Base-by-base conservation (phyloP, 1,284 basidiomycete genomes). In the Apiotrichum sp. region DNA sequence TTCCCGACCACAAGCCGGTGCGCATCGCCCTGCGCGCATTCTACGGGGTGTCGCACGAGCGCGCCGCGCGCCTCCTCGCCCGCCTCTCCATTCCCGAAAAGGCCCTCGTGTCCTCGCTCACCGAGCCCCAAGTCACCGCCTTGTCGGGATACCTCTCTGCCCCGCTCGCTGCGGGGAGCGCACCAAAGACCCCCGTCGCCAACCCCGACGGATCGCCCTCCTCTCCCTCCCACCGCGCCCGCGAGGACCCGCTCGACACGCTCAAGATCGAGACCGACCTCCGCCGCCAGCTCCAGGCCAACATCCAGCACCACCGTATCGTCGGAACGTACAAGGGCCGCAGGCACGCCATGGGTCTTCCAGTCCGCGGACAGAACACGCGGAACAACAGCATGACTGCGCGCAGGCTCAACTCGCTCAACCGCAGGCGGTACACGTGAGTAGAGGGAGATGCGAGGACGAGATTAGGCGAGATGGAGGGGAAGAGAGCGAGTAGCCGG, bases 351-450 rank as follows among this genome's bases (percentile, higher is more conserved):
- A 73, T 75, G 55, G 77, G 79, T 16, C 65, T 80, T 29, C 81
- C 81, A 0, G 81, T 81, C 1, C 69, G 80, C 31, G 81, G 81
- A 5, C 81, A 83, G 67, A 71, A 77, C 47, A 83, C 81, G 32
- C 74, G 75, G 38, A 78, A 74, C 6, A 82, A 82, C 58, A 80
- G 76, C 2, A 65, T 69, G 38, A 81, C 80, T 10, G 81, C 81
- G 0, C 76, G 74, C 57, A 78, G 74, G 64, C 66, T 81, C 46
- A 83, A 83, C 69, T 61, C 77, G 53, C 63, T 81, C 10, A 69
- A 72, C 39, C 59, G 70, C 40, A 48, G 66, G 16, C 65, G 56
- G 47, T 64, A 63, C 9, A 55, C 60, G 65, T 67, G 57, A 63
- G 67, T 66, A 5, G 3, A 7, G 36, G 8, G 36, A 39, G 31